These are phyloP conservation scores for Rickenella mellea DNA, from an alignment of 768 basidiomycete species.

Conservation along the genomic window DNA sequence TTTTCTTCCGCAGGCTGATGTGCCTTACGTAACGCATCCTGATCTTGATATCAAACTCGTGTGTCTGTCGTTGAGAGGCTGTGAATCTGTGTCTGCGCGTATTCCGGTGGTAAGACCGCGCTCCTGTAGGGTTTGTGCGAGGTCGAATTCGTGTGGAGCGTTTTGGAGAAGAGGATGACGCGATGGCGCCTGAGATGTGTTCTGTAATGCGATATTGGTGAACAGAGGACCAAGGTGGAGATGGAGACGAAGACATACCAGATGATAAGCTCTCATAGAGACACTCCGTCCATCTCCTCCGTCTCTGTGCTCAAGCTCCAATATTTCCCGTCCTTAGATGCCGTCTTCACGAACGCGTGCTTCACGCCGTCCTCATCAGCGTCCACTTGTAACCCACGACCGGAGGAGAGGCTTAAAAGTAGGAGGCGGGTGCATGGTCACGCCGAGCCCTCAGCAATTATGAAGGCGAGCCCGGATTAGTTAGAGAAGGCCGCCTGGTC, in stretches of 20 bases:
- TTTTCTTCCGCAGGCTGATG: too few relatives aligned
- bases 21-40: too few relatives aligned
- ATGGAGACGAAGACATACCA: slow-evolving; percentile 18
- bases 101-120: slow-evolving; percentile 41
- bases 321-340: too few relatives aligned
- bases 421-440: slow-evolving; percentile 28
- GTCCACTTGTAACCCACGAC: slow-evolving; percentile 39
- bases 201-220: slow-evolving; percentile 18
- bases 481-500: slow-evolving; percentile 35
- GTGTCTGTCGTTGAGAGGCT: too few relatives aligned
- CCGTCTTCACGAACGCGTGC: slow-evolving; percentile 30
- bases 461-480: slow-evolving; percentile 26
- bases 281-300: slow-evolving; percentile 34
- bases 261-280: slow-evolving; percentile 32
- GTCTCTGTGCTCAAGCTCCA: too few relatives aligned
- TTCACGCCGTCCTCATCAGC: slow-evolving; percentile 33
- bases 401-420: slow-evolving; percentile 40
- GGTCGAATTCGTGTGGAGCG: slow-evolving; percentile 39
- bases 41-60: too few relatives aligned
- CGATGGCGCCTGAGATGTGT: slow-evolving; percentile 41
- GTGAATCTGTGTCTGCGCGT: slow-evolving; percentile 40
- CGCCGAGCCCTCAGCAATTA: slow-evolving; percentile 10
- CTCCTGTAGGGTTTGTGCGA: slow-evolving; percentile 31
- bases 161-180: slow-evolving; percentile 41
- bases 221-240: neutral